Conservation (phyloP, 2,329 filamentous ascomycete species). For the Xylariaceae sp. region DNA sequence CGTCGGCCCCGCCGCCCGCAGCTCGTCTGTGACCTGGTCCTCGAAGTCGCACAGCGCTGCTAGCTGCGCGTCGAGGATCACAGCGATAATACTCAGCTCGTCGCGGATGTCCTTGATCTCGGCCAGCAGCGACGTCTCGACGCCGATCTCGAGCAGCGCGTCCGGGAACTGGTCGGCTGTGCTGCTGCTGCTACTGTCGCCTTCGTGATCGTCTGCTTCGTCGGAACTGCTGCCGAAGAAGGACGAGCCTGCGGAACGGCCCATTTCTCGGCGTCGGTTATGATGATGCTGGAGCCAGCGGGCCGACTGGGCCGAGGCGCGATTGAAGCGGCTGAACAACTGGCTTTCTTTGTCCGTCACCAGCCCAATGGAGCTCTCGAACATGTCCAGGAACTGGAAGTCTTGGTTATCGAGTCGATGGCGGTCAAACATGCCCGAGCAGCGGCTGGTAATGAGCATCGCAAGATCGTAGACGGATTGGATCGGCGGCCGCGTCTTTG, state of each 20-base stretch:
- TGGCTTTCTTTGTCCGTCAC: constrained; percentile 57
- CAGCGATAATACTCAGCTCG: constrained; percentile 64
- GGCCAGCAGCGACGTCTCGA: constrained; percentile 62
- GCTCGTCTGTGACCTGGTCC: constrained; percentile 42
- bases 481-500: constrained; percentile 62
- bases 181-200: constrained; percentile 17
- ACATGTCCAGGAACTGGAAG: constrained; percentile 69
- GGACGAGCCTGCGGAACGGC: constrained; percentile 15
- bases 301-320: constrained; percentile 59
- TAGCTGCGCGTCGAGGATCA: constrained; percentile 53
- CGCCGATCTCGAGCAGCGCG: constrained; percentile 59
- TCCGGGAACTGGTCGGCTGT: constrained; percentile 49
- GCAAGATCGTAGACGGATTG: constrained; percentile 65
- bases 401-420: constrained; percentile 60
- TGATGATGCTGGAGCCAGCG: constrained; percentile 50
- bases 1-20: constrained; percentile 29
- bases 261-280: constrained; percentile 35
- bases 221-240: constrained; percentile 10
- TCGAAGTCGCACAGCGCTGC: constrained; percentile 51
- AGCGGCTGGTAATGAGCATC: constrained; percentile 61
- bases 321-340: constrained; percentile 63
- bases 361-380: constrained; percentile 63
- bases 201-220: constrained; percentile 33
- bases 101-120: constrained; percentile 71
- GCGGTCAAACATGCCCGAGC: constrained; percentile 63